phyloP scores from a whole-genome alignment of 768 basidiomycete genomes.

The Amanita exitialis region DNA sequence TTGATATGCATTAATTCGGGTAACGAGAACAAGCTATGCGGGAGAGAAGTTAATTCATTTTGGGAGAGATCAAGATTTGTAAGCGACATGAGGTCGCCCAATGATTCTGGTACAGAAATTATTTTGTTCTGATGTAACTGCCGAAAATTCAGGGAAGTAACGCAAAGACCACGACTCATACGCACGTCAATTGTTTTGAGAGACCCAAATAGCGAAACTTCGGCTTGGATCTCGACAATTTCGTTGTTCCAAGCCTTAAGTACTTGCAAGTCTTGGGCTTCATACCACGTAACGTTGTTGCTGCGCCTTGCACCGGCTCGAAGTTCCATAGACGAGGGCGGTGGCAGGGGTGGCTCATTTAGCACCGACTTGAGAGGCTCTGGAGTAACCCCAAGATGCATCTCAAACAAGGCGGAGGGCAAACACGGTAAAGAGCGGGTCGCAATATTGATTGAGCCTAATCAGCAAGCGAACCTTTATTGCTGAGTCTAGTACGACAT shows the following conservation, averaged over 20 bases:
- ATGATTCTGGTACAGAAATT: slow-evolving; percentile 45
- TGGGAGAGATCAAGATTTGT: slow-evolving; percentile 66
- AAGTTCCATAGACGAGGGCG: slow-evolving; percentile 17
- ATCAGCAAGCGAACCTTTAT: slow-evolving; percentile 25
- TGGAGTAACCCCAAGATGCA: slow-evolving; percentile 69
- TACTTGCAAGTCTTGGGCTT: slow-evolving; percentile 67
- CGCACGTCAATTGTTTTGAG: slow-evolving; percentile 73
- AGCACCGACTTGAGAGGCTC: slow-evolving; percentile 57
- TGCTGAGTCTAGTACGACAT: slow-evolving; percentile 34
- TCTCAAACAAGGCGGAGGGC: slow-evolving; percentile 70
- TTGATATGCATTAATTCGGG: slow-evolving; percentile 60
- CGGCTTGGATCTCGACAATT: slow-evolving; percentile 69
- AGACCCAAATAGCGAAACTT: slow-evolving; percentile 78
- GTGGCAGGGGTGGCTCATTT: slow-evolving; percentile 44
- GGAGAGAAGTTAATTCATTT: slow-evolving; percentile 56
- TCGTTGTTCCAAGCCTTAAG: slow-evolving; percentile 78
- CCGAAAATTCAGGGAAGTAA: slow-evolving; percentile 4
- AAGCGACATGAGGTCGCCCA: slow-evolving; percentile 59
- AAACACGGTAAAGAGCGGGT: slow-evolving; percentile 65
- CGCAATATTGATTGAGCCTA: slow-evolving; percentile 69
- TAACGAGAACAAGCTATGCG: slow-evolving; percentile 54
- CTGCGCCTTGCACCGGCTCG: slow-evolving; percentile 24
- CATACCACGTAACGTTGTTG: slow-evolving; percentile 63
- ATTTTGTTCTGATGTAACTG: slow-evolving; percentile 75
- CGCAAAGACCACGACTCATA: slow-evolving; percentile 3